These are phyloP conservation scores for Corrigiola litoralis DNA, from an alignment of 179 eudicot genomes.

Conservation along the genomic window DNA sequence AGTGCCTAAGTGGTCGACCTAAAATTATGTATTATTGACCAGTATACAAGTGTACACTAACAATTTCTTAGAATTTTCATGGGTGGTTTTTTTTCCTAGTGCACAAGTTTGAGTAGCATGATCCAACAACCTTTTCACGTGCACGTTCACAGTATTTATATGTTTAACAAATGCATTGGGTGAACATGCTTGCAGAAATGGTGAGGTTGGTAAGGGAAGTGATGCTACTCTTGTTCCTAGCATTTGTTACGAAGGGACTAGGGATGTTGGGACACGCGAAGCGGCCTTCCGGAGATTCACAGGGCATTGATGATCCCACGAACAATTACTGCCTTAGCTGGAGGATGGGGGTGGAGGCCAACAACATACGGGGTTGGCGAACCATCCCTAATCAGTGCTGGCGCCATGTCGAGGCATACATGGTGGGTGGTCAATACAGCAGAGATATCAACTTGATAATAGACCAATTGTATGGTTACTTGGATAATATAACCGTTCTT, in stretches of 20 bases:
- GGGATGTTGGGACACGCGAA: constrained; percentile 3
- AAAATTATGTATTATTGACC: constrained; percentile 12
- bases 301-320: background rate
- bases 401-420: constrained; percentile 51
- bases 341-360: constrained; percentile 76
- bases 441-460: constrained; percentile 45
- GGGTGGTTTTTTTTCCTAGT: background rate
- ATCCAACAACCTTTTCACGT: constrained; percentile 3
- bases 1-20: constrained; percentile 10
- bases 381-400: constrained; percentile 60
- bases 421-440: constrained; percentile 63
- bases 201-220: background rate
- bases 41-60: constrained; percentile 1
- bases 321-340: constrained; percentile 62
- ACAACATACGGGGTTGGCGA: constrained; percentile 65
- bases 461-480: constrained; percentile 38
- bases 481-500: constrained; percentile 29
- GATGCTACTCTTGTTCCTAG: background rate
- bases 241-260: background rate
- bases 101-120: background rate
- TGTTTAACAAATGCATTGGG: background rate
- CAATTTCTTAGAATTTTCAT: background rate
- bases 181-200: constrained; percentile 21
- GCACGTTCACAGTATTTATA: background rate
- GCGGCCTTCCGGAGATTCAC: background rate